Evolutionary conservation across 805 yeast genomes (phyloP), one percentile per base, ranked within the genome.

Genomic region (Saturnispora dispora): DNA sequence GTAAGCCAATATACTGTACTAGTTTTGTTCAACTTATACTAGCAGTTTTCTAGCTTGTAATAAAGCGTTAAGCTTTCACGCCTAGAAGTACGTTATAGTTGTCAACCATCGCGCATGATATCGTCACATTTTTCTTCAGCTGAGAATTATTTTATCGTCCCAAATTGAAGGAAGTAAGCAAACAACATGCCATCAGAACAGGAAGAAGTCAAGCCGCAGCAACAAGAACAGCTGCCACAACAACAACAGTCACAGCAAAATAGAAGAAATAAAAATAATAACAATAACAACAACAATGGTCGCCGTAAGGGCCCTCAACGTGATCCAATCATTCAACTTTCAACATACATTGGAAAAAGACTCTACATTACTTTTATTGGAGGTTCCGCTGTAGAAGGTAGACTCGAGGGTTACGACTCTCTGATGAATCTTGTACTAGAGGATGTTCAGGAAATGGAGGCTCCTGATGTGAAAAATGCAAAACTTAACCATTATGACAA

Each of bases 271-370:
- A 41, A 20, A n/a, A 32, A 33, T 11, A 33, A 23, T 28, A 33
- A 17, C 52, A 43, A 36, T 28, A 39, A 33, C 13, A 39, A 33
- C 13, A 48, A 35, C 39, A 53, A 55, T 39, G 52, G 50, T n/a
- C 32, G 47, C 18, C 63, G 72, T 58, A 88, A 83, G 57, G 81
- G 89, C n/a, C 98, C 97, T 27, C 86, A 86, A 72, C 84, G 88
- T 67, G 96, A 90, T 57, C 95, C 96, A 22, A 87, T 90, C 53
- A 72, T 88, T 51, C 89, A 90, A 65, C 72, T 91, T 54, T 77
- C 82, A 54, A 83, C 81, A 62, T 88, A 85, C 64, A 78, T 79
- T 60, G 93, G 87, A 63, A 74, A 84, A 58, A 66, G 74, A 57
- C 80, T 91, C 40, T 76, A 83, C 60, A 91, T 90, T 50, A 83